Evolutionary conservation across 345 rosid species (phyloP).

Genomic region (Lepidium africanum): DNA sequence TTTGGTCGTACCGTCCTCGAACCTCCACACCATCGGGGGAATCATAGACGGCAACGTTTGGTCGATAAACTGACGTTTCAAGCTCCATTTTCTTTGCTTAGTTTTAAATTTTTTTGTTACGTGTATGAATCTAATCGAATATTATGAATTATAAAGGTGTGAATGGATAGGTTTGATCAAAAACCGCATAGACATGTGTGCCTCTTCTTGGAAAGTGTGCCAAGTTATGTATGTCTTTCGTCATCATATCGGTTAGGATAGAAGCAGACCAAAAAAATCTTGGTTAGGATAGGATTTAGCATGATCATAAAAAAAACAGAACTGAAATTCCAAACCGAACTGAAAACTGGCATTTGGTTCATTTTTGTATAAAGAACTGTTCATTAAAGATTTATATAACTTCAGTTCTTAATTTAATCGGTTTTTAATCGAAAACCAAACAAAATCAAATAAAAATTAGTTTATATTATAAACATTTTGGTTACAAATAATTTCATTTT

Average conservation of each 20-base stretch:
- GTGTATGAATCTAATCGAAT: not conserved
- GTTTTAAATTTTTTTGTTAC: not conserved
- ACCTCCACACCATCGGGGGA: constrained; percentile 70
- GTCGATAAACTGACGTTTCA: constrained; percentile 23
- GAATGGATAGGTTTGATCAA: constrained; percentile 14
- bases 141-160: constrained; percentile 21
- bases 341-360: too few species aligned
- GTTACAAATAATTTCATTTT: too few species aligned
- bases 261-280: too few species aligned
- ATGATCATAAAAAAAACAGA: too few species aligned
- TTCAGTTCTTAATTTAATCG: too few species aligned
- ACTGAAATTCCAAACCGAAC: too few species aligned
- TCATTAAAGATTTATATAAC: too few species aligned
- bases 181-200: constrained; percentile 26
- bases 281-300: not conserved
- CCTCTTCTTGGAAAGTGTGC: constrained; percentile 20
- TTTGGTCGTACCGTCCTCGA: constrained; percentile 60
- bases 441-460: too few species aligned
- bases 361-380: too few species aligned
- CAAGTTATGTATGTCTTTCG: constrained; percentile 23
- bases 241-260: constrained; percentile 19
- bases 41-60: constrained; percentile 35
- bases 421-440: too few species aligned
- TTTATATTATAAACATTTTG: too few species aligned
- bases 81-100: constrained; percentile 5